Conservation (phyloP, 768 basidiomycete species). For the Lyophyllum shimeji region DNA sequence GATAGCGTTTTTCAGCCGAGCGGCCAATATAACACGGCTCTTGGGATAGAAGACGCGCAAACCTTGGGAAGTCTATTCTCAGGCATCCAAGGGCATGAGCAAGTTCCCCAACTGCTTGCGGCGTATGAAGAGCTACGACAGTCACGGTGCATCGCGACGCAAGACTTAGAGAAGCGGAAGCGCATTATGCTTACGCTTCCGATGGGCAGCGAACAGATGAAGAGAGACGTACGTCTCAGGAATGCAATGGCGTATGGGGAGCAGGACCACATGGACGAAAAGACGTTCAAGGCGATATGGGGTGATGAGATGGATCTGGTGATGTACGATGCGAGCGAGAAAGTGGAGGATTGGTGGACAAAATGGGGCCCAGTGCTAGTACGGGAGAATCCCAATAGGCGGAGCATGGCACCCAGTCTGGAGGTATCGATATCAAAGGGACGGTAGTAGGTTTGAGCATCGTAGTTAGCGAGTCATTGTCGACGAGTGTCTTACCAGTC, state of each 20-base stretch:
- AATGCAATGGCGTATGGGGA: constrained; percentile 30
- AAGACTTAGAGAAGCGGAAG: constrained; percentile 44
- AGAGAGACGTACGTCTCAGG: constrained; percentile 43
- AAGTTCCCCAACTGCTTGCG: constrained; percentile 49
- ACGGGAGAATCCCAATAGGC: constrained; percentile 17
- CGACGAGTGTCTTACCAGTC: background rate
- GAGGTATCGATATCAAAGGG: constrained; percentile 23
- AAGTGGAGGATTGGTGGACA: constrained; percentile 66
- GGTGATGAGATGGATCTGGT: constrained; percentile 51
- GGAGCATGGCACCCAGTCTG: constrained; percentile 16
- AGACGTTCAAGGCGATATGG: constrained; percentile 46
- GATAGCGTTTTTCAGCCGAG: constrained; percentile 40
- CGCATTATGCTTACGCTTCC: constrained; percentile 45
- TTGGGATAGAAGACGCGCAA: constrained; percentile 63
- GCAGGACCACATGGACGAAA: constrained; percentile 46
- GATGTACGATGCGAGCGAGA: constrained; percentile 51
- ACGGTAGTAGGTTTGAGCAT: background rate
- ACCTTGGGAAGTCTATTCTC: constrained; percentile 60
- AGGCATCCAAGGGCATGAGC: constrained; percentile 42
- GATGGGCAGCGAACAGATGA: constrained; percentile 40
- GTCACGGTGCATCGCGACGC: constrained; percentile 45
- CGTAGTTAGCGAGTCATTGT: background rate
- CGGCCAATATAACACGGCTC: constrained; percentile 47
- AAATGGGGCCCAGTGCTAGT: constrained; percentile 39
- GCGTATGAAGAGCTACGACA: constrained; percentile 62